Evolutionary conservation across 495 filamentous ascomycete genomes (phyloP).

Genomic region (Jackrogersella multiformis): DNA sequence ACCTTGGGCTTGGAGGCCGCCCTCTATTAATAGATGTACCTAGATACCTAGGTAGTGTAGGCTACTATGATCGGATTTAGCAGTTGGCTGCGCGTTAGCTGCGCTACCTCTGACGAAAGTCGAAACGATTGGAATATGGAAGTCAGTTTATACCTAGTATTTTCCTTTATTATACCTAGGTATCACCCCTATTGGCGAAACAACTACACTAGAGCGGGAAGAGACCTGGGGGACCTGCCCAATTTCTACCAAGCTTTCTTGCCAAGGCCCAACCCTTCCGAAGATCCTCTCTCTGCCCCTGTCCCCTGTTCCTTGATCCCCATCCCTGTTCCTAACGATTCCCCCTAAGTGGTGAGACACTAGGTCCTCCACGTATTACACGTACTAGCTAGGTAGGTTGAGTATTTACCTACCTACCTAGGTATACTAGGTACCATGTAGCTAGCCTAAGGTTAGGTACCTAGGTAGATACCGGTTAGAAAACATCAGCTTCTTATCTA

Average conservation of each 20-base stretch:
- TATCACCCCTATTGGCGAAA: conserved; percentile 27
- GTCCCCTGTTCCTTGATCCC: conserved; percentile 16
- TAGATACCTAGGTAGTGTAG: too few relatives aligned
- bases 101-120: too few relatives aligned
- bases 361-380: too few relatives aligned
- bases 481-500: not conserved
- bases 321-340: not conserved
- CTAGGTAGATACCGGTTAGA: too few relatives aligned
- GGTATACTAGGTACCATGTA: too few relatives aligned
- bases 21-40: not conserved
- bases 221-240: conserved; percentile 25
- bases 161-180: too few relatives aligned
- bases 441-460: too few relatives aligned
- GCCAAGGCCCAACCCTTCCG: conserved; percentile 33
- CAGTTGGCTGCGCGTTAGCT: conserved; percentile 25
- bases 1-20: conserved; percentile 13
- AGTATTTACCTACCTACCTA: too few relatives aligned
- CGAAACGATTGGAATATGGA: too few relatives aligned
- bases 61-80: conserved; percentile 2
- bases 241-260: conserved; percentile 41
- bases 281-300: conserved; percentile 24
- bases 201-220: too few relatives aligned
- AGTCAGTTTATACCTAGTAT: too few relatives aligned
- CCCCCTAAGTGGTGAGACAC: conserved; percentile 10
- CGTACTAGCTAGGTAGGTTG: too few relatives aligned